Evolutionary conservation across 108 stramenopile genomes (phyloP), one percentile per base, ranked within the genome.

Genomic region (Conticribra guillardii): DNA sequence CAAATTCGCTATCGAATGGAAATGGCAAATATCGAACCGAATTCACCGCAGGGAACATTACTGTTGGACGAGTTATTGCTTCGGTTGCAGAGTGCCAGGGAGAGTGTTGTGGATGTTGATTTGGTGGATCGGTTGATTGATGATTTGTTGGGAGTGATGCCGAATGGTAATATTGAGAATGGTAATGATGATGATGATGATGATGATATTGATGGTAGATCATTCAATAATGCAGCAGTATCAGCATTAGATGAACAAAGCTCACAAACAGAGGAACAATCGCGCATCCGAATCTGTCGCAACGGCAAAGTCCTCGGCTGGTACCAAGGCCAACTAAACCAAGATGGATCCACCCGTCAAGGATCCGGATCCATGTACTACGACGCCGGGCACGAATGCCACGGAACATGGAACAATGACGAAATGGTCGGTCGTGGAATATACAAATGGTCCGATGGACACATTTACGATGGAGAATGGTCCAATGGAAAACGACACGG

Each of bases 401-500:
- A 62, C 26, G 74, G 74, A 2, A 62, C 41, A 18, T 76, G 66
- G 66, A 23, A 76, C 18, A 62, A 76, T 41, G 74, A 76, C 47
- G 74, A 76, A 48, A 76, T 76, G 74, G 41, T 49, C 27, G 74
- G 74, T 34, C 74, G 74, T 11, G 74, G 74, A 0, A 64, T 60
- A 0, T 76, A 76, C 17, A 44, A 30, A 31, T 76, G 74, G 74
- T 8, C 60, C 15, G 74, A 76, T 63, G 74, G 74, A 2, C 74
- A 76, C 45, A 19, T 65, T 1, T 76, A 76, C 60, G 74, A 76
- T 49, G 74, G 74, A 18, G 67, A 63, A 29, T 76, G 74, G 74
- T 4, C 11, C 26, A 62, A 62, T 27, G 74, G 74, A 16, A 76
- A 68, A 34, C 66, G 74, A 15, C 74, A 76, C 34, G 74, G 74